A percentile compares a stretch with the other conserved stretches of the same genome.
These are phyloP conservation scores for Aspergillus ustus DNA, from an alignment of 2,329 filamentous ascomycete genomes.

Conservation along the genomic window DNA sequence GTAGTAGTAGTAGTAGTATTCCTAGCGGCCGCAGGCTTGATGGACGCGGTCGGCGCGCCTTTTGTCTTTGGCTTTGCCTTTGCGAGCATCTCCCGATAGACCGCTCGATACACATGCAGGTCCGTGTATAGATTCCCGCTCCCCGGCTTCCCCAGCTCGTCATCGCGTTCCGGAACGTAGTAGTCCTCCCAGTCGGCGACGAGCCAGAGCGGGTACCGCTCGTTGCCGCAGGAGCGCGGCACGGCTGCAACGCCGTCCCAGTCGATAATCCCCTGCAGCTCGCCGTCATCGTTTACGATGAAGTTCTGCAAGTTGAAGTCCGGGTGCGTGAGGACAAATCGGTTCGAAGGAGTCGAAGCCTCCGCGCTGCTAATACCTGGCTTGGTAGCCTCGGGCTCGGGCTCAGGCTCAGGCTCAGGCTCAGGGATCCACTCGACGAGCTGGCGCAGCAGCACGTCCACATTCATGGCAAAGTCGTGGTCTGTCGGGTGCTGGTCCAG, in stretches of 20 bases:
- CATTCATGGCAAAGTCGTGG: slow-evolving; percentile 5
- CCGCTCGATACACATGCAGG: slow-evolving; percentile 19
- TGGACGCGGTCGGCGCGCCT: not conserved
- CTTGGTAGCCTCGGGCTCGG: not conserved
- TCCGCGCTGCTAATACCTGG: too few relatives aligned
- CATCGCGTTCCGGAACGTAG: slow-evolving; percentile 22
- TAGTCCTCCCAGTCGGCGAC: slow-evolving; percentile 31
- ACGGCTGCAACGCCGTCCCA: slow-evolving; percentile 33
- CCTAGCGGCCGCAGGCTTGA: not conserved
- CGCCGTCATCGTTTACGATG: slow-evolving; percentile 34
- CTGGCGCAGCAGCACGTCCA: slow-evolving; percentile 17
- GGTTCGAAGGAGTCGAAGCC: too few relatives aligned
- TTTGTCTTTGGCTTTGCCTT: not conserved
- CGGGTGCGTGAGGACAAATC: slow-evolving; percentile 34
- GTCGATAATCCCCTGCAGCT: slow-evolving; percentile 34
- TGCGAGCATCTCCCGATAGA: not conserved
- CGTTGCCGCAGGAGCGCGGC: slow-evolving; percentile 32
- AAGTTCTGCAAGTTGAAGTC: slow-evolving; percentile 39
- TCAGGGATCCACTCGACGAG: slow-evolving; percentile 27
- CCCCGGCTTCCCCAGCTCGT: slow-evolving; percentile 26
- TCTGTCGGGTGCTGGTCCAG: slow-evolving; percentile 7
- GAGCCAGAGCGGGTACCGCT: slow-evolving; percentile 27
- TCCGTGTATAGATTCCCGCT: too few relatives aligned
- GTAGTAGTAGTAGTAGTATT: too few relatives aligned
- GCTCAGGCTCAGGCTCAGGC: slow-evolving; percentile 13